Base-by-base conservation (phyloP, 2,329 filamentous ascomycete species). In the Ciborinia camelliae region DNA sequence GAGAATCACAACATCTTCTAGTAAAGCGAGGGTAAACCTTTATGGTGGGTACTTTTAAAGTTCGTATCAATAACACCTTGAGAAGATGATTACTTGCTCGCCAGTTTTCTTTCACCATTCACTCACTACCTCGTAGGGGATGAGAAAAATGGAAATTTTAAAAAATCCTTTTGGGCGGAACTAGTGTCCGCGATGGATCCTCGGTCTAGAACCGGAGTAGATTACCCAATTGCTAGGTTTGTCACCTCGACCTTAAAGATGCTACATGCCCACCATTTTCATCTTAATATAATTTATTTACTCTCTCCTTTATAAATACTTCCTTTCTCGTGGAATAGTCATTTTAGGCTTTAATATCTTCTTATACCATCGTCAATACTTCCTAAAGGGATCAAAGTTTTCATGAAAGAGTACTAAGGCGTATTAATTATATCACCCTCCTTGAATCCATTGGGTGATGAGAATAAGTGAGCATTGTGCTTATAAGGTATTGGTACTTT, bases 241-340 rank as follows among this genome's bases (percentile, higher is more conserved):
- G 39, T 54, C 48, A 54, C 32, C 35, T 53, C 35, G 59, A 30
- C 43, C 20, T 41, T 41, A 43, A 54, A 62, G 28, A 45, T 55
- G 5, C 15, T 26, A 20, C 30, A 26, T 37, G 7, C 39, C 50
- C 51, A 45, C 60, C 37, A 39, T 28, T 30, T n/a, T n/a, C n/a
- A n/a, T 20, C 26, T 48, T 55, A 7, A 28, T n/a, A n/a, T 15
- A 3, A 53, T 30, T 15, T 39, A 4, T n/a, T 15, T 30, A 39
- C 18, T 32, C 8, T 53, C 20, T 53, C 23, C 20, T 62, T 53
- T 20, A 32, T 45, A 18, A 32, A 32, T 58, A 39, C 20, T 14
- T 23, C 12, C n/a, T 20, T 58, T 15, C 39, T 1, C 26, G n/a
- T 23, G 5, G 12, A 12, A 9, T 20, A 32, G 45, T 4, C 9